A percentile compares a stretch with the other conserved stretches of the same genome.
phyloP scores from a whole-genome alignment of 2,329 filamentous ascomycete genomes.

The Aspergillus thermomutatus region DNA sequence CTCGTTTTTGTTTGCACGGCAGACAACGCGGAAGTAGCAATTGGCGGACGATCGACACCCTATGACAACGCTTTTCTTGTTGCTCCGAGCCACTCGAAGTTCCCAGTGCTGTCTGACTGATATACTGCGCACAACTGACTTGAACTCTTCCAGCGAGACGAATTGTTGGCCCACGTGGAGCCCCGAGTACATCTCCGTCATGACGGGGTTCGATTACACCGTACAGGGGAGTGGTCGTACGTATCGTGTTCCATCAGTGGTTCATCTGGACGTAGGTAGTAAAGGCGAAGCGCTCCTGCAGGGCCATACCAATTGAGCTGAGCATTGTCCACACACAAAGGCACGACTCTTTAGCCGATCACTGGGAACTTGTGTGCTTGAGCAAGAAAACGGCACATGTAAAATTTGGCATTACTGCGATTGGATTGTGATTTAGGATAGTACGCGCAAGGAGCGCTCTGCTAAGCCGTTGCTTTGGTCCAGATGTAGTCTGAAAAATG shows the following conservation, averaged over 20 bases:
- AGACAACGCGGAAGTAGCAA: constrained; percentile 40
- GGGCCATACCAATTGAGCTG: constrained; percentile 13
- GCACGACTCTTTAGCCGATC: background rate
- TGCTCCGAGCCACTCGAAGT: constrained; percentile 38
- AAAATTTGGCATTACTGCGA: background rate
- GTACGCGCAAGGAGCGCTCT: background rate
- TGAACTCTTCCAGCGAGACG: constrained; percentile 38
- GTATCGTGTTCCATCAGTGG: constrained; percentile 26
- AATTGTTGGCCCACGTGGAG: constrained; percentile 39
- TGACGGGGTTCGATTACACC: constrained; percentile 15
- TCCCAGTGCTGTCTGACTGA: constrained; percentile 42
- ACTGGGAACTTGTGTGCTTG: background rate
- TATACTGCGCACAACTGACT: constrained; percentile 36
- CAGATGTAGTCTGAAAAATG: background rate
- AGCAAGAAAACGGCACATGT: background rate
- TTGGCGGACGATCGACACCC: constrained; percentile 37
- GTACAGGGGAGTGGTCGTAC: constrained; percentile 13
- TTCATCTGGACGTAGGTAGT: too few relatives aligned
- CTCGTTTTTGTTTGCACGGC: constrained; percentile 39
- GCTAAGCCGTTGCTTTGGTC: background rate
- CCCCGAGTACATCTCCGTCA: constrained; percentile 40
- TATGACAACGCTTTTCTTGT: constrained; percentile 41
- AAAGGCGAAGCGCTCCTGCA: background rate
- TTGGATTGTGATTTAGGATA: background rate
- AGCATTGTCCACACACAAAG: constrained; percentile 10